Conservation (phyloP, 73 alveolate genomes). For the Paramecium primaurelia region DNA sequence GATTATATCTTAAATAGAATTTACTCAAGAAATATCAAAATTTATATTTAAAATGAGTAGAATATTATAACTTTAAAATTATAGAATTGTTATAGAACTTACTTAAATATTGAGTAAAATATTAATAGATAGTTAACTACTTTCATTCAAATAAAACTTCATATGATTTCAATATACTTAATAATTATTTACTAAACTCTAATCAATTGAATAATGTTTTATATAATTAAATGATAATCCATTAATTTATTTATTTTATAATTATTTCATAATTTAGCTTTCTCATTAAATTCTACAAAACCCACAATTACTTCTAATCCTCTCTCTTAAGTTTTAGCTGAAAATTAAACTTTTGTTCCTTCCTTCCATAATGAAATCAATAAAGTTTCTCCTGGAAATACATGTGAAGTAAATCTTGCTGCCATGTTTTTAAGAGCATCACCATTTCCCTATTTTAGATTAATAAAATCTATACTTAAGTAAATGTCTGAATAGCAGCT, state of each 20-base stretch:
- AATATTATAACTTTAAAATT: not conserved
- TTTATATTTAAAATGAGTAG: not conserved
- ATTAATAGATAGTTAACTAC: not conserved
- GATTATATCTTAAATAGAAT: conserved; percentile 6
- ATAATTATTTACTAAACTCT: not conserved
- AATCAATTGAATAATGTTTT: not conserved
- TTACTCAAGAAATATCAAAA: not conserved
- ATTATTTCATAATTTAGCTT: conserved; percentile 66
- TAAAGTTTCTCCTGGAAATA: conserved; percentile 89
- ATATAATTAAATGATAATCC: not conserved
- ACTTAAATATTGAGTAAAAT: not conserved
- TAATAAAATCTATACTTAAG: not conserved
- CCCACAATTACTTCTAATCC: conserved; percentile 72
- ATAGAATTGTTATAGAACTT: not conserved
- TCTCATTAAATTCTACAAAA: conserved; percentile 65
- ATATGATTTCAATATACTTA: not conserved
- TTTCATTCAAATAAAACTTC: not conserved
- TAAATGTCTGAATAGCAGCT: conserved; percentile 69
- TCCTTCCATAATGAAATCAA: conserved; percentile 80
- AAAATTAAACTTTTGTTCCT: conserved; percentile 69
- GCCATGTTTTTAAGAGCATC: conserved; percentile 47
- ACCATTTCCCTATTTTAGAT: conserved; percentile 59
- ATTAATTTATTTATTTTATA: not conserved
- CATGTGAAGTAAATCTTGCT: conserved; percentile 83
- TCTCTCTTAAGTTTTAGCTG: conserved; percentile 82